phyloP scores from a whole-genome alignment of 1,139 yeast genomes.

The Geotrichum klebahnii region DNA sequence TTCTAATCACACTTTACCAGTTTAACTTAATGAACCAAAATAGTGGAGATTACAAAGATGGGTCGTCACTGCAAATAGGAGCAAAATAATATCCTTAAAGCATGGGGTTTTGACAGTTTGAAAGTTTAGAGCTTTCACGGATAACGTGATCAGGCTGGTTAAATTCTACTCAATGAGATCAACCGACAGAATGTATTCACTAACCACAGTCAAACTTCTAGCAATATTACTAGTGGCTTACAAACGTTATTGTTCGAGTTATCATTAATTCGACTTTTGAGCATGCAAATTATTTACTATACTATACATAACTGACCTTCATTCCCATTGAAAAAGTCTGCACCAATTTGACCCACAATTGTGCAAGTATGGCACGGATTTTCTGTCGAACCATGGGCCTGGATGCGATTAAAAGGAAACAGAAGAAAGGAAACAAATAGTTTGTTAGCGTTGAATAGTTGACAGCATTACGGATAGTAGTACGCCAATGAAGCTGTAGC shows the following conservation, averaged over 20 bases:
- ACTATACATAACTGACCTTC: conserved; percentile 20
- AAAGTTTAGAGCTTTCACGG: too few relatives aligned
- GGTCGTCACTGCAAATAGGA: too few relatives aligned
- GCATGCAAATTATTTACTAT: neutral
- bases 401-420: neutral
- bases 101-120: too few relatives aligned
- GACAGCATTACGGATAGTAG: neutral
- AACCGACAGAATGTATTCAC: too few relatives aligned
- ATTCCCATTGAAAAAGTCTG: conserved; percentile 17
- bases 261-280: neutral
- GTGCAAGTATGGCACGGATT: neutral
- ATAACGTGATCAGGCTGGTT: too few relatives aligned
- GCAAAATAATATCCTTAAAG: neutral
- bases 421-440: conserved; percentile 9
- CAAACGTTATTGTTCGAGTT: neutral
- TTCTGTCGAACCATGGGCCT: conserved; percentile 9
- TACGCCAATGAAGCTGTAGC: conserved; percentile 5
- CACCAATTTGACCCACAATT: conserved; percentile 11
- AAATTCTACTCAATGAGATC: too few relatives aligned
- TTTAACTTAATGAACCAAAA: too few relatives aligned
- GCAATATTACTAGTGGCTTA: too few relatives aligned
- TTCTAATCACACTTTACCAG: too few relatives aligned
- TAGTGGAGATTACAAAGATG: too few relatives aligned
- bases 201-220: too few relatives aligned
- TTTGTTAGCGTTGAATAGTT: conserved; percentile 2